phyloP scores from a whole-genome alignment of 495 filamentous ascomycete species.

The Stereocaulon alpinum region DNA sequence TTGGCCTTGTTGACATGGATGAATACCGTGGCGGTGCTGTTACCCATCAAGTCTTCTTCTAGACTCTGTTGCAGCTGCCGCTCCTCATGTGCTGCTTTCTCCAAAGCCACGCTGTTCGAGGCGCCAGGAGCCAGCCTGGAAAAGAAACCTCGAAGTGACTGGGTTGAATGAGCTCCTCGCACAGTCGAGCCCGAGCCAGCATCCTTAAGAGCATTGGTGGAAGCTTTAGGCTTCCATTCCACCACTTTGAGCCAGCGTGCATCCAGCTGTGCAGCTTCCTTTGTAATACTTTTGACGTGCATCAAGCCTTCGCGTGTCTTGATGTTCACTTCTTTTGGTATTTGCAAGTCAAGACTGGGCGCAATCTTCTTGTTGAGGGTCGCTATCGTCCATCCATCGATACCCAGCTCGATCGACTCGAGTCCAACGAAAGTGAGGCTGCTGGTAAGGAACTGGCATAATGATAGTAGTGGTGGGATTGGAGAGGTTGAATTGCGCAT shows the following conservation, averaged over 20 bases:
- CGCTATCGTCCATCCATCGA: constrained; percentile 78
- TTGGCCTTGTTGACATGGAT: constrained; percentile 75
- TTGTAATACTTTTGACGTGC: constrained; percentile 62
- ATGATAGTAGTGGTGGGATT: constrained; percentile 68
- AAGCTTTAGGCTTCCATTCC: constrained; percentile 61
- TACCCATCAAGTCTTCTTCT: constrained; percentile 55
- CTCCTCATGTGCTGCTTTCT: constrained; percentile 41
- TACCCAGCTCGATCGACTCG: constrained; percentile 74
- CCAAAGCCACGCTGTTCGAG: constrained; percentile 30
- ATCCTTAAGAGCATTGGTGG: constrained; percentile 26
- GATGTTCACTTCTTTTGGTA: constrained; percentile 72
- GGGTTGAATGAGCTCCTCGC: constrained; percentile 28
- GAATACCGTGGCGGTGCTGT: constrained; percentile 67
- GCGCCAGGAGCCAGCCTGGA: constrained; percentile 52
- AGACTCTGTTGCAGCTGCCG: constrained; percentile 44
- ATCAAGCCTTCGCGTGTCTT: constrained; percentile 75
- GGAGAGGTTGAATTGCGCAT: constrained; percentile 81
- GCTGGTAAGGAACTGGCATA: constrained; percentile 86
- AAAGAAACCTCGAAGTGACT: constrained; percentile 70
- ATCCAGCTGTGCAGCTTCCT: constrained; percentile 80
- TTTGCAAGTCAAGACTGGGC: constrained; percentile 55
- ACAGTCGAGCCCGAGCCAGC: constrained; percentile 25
- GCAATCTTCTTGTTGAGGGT: constrained; percentile 72
- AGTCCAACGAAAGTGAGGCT: constrained; percentile 93
- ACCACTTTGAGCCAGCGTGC: constrained; percentile 83